Conservation (phyloP, 2,329 filamentous ascomycete species). For the Diaporthe velutina region DNA sequence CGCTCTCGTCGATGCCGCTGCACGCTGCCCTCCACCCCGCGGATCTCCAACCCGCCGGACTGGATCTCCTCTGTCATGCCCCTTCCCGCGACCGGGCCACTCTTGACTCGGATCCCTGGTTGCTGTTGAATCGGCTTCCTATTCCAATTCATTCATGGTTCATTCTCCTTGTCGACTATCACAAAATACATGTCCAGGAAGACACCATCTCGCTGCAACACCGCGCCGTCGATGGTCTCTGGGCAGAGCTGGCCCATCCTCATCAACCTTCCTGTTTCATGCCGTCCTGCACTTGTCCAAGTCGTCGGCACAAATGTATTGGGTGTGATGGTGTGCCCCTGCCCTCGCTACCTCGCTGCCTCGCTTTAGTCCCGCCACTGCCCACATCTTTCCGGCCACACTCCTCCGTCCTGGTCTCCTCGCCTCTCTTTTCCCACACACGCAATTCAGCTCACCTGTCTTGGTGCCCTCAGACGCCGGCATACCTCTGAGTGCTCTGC, state of each 20-base stretch:
- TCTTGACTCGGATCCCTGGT: constrained; percentile 27
- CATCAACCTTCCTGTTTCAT: constrained; percentile 25
- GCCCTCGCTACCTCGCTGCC: constrained; percentile 27
- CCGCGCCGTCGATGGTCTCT: neutral
- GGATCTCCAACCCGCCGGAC: constrained; percentile 28
- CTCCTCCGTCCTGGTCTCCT: constrained; percentile 20
- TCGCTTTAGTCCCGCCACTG: constrained; percentile 34
- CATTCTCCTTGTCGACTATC: neutral
- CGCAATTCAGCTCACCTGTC: constrained; percentile 18
- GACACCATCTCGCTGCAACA: neutral
- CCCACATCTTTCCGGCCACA: constrained; percentile 32
- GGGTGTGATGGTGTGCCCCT: constrained; percentile 21
- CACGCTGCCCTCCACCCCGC: constrained; percentile 20
- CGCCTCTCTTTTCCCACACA: constrained; percentile 27
- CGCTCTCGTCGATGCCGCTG: constrained; percentile 12
- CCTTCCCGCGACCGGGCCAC: constrained; percentile 35
- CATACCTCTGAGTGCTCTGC: neutral
- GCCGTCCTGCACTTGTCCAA: constrained; percentile 10
- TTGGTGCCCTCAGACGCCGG: constrained; percentile 7
- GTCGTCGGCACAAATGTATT: constrained; percentile 27
- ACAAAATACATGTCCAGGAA: neutral
- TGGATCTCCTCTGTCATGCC: constrained; percentile 33
- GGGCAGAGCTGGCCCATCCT: neutral
- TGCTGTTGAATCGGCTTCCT: neutral
- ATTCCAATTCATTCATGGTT: neutral